These are phyloP conservation scores for Microdochium bolleyi DNA, from an alignment of 2,329 filamentous ascomycete species.

Conservation along the genomic window DNA sequence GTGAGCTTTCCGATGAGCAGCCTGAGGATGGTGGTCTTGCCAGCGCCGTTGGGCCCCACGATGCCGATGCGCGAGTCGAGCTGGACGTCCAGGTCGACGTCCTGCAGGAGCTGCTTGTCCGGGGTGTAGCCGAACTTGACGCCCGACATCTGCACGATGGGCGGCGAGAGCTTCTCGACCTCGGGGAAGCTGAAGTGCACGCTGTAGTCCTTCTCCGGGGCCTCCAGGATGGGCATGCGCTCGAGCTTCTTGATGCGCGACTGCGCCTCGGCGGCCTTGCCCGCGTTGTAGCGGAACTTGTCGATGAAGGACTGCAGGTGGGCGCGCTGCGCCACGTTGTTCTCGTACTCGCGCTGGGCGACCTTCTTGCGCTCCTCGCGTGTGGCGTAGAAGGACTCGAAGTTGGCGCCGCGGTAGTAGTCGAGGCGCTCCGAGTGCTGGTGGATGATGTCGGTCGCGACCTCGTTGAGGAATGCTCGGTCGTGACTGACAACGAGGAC, in stretches of 20 bases:
- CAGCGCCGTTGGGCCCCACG: conserved; percentile 97
- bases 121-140: conserved; percentile 83
- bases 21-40: conserved; percentile 97
- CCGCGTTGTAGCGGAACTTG: conserved; percentile 99
- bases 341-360: conserved; percentile 95
- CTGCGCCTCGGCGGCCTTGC: conserved; percentile 96
- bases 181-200: conserved; percentile 97
- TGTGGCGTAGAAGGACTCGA: conserved; percentile 94
- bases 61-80: conserved; percentile 97
- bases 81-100: conserved; percentile 94
- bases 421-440: conserved; percentile 95
- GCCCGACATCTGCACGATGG: conserved; percentile 93
- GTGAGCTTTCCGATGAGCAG: conserved; percentile 84
- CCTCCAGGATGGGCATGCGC: conserved; percentile 84
- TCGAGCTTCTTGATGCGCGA: conserved; percentile 99
- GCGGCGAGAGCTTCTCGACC: conserved; percentile 93
- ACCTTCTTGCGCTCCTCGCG: conserved; percentile 96
- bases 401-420: conserved; percentile 98
- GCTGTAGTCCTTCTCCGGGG: conserved; percentile 88
- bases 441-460: conserved; percentile 98
- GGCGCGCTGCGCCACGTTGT: conserved; percentile 88
- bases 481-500: conserved; percentile 97
- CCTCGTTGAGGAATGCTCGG: conserved; percentile 96
- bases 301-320: conserved; percentile 98
- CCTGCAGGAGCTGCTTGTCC: conserved; percentile 71